phyloP scores from a whole-genome alignment of 371 early-diverging fungal species.

The Dinochytrium kinnereticum region DNA sequence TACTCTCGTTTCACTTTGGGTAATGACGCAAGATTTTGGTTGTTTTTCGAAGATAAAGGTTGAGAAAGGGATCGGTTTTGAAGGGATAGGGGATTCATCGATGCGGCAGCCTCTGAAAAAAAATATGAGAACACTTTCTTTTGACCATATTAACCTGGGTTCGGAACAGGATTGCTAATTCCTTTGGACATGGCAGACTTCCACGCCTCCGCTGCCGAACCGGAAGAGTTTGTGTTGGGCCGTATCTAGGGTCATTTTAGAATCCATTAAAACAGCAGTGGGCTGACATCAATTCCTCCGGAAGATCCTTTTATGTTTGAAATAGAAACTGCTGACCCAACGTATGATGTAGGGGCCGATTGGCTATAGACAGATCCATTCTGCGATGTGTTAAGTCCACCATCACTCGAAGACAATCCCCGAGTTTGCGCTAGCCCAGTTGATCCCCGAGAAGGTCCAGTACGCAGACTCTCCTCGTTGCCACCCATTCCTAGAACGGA shows the following conservation, averaged over 20 bases:
- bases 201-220: constrained; percentile 22
- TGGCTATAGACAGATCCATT: constrained; percentile 19
- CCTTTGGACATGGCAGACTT: constrained; percentile 45
- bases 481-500: constrained; percentile 31
- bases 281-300: neutral
- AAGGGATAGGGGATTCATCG: constrained; percentile 10
- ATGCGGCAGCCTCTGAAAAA: constrained; percentile 7
- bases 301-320: neutral
- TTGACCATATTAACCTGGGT: constrained; percentile 39
- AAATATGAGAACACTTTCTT: neutral
- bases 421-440: neutral
- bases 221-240: constrained; percentile 5
- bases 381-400: neutral
- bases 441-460: neutral
- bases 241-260: neutral
- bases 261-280: neutral
- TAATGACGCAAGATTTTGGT: constrained; percentile 28
- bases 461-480: neutral
- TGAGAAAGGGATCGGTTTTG: constrained; percentile 14
- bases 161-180: constrained; percentile 58
- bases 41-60: constrained; percentile 17
- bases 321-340: constrained; percentile 2
- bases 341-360: constrained; percentile 18
- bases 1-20: constrained; percentile 36
- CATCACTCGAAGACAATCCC: neutral